Evolutionary conservation across 257 asterid species (phyloP).

Genomic region (Fraxinus quadrangulata): DNA sequence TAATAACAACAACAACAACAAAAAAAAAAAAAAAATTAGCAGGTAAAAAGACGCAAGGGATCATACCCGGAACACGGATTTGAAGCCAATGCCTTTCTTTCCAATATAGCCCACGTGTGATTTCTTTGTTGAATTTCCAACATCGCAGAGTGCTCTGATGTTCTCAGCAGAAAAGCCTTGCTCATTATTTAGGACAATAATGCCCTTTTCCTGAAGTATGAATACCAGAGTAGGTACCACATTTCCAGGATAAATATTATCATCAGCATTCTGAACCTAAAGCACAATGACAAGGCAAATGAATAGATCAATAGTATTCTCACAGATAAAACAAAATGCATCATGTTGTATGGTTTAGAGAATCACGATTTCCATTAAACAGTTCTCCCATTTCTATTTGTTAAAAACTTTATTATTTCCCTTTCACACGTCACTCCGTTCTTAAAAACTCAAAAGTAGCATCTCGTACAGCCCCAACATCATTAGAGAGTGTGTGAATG

Average conservation of each 20-base stretch:
- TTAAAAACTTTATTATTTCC: neutral
- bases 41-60: constrained; percentile 10
- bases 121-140: constrained; percentile 90
- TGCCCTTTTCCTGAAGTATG: constrained; percentile 80
- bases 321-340: neutral
- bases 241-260: constrained; percentile 65
- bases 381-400: neutral
- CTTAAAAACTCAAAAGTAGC: constrained; percentile 21
- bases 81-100: constrained; percentile 99
- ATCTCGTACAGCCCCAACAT: neutral
- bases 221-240: constrained; percentile 85
- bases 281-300: constrained; percentile 20
- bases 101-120: constrained; percentile 86
- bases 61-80: constrained; percentile 96
- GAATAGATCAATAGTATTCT: neutral
- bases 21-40: neutral
- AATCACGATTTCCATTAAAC: neutral
- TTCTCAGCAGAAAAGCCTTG: constrained; percentile 76
- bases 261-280: constrained; percentile 99
- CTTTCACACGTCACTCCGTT: too few relatives aligned
- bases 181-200: constrained; percentile 82
- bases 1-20: too few relatives aligned
- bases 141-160: constrained; percentile 94
- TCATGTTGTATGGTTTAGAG: neutral
- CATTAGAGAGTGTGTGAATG: too few relatives aligned